Conservation (phyloP, 1,284 basidiomycete genomes). For the Cryptococcus sp. region DNA sequence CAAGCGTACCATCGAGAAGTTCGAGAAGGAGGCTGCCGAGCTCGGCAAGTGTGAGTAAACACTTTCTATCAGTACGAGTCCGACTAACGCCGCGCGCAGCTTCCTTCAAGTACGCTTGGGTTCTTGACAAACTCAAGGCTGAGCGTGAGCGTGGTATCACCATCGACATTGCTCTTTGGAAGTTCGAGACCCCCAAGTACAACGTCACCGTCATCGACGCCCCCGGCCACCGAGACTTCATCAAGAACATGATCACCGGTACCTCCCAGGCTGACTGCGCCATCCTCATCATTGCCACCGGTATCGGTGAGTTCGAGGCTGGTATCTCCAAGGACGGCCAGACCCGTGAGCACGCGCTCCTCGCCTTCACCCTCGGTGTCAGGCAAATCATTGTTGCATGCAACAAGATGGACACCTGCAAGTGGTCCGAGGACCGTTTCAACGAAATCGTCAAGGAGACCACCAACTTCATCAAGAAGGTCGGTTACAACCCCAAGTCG, state of each 20-base stretch:
- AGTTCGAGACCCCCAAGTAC: conserved; percentile 96
- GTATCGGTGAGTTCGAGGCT: conserved; percentile 99
- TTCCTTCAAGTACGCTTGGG: conserved; percentile 99
- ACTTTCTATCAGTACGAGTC: too few species aligned
- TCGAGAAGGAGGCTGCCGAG: conserved; percentile 99
- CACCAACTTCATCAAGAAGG: conserved; percentile 99
- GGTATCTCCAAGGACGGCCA: conserved; percentile 99
- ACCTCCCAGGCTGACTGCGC: conserved; percentile 99
- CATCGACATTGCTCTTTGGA: conserved; percentile 97
- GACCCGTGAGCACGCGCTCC: conserved; percentile 99
- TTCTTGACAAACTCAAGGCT: conserved; percentile 99
- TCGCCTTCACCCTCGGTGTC: conserved; percentile 99
- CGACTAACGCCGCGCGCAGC: conserved; percentile 56
- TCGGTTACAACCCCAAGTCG: conserved; percentile 99
- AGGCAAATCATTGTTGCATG: conserved; percentile 99
- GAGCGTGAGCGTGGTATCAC: conserved; percentile 95
- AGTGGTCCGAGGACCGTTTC: conserved; percentile 99
- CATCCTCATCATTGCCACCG: conserved; percentile 98
- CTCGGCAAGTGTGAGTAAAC: conserved; percentile 75
- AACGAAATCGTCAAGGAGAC: conserved; percentile 99
- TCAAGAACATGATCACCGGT: conserved; percentile 99
- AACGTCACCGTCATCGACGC: conserved; percentile 78
- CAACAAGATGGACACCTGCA: conserved; percentile 70
- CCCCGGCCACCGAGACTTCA: conserved; percentile 99
- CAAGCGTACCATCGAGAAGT: conserved; percentile 99